These are phyloP conservation scores for Fagus crenata DNA, from an alignment of 306 rosid genomes.

Conservation along the genomic window DNA sequence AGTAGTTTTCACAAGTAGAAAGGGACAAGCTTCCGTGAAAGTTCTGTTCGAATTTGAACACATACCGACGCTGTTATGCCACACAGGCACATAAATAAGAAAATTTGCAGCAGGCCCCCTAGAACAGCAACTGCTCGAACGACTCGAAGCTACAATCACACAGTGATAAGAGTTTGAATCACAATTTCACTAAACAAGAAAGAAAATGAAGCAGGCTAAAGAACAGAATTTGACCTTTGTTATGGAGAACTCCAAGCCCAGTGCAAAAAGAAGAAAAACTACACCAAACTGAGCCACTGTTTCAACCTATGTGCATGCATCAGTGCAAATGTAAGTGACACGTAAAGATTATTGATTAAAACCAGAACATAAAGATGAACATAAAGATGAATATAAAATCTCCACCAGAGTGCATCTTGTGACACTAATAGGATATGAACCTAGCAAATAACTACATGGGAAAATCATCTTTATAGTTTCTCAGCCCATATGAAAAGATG, in stretches of 20 bases:
- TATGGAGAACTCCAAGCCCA: conserved; percentile 89
- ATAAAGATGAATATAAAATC: not conserved
- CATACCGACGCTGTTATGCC: conserved; percentile 90
- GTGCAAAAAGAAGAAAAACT: conserved; percentile 90
- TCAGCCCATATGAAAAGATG: not conserved
- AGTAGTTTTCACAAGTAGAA: not conserved
- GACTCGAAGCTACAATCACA: conserved; percentile 72
- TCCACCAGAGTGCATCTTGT: not conserved
- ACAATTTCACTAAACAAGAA: conserved; percentile 9
- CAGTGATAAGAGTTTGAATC: conserved; percentile 25
- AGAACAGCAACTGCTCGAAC: conserved; percentile 94
- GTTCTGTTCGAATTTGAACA: conserved; percentile 4
- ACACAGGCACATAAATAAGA: conserved; percentile 86
- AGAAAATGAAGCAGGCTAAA: conserved; percentile 23
- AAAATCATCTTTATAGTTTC: not conserved
- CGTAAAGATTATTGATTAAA: not conserved
- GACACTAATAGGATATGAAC: not conserved
- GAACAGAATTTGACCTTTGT: conserved; percentile 58
- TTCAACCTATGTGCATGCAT: conserved; percentile 68
- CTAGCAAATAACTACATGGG: not conserved
- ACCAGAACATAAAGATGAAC: not conserved
- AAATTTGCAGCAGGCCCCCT: conserved; percentile 91
- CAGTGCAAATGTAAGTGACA: conserved; percentile 15
- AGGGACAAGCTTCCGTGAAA: not conserved
- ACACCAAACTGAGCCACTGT: conserved; percentile 99